Base-by-base conservation (phyloP, 805 yeast species). In the Kodamaea kaohsiungensis region DNA sequence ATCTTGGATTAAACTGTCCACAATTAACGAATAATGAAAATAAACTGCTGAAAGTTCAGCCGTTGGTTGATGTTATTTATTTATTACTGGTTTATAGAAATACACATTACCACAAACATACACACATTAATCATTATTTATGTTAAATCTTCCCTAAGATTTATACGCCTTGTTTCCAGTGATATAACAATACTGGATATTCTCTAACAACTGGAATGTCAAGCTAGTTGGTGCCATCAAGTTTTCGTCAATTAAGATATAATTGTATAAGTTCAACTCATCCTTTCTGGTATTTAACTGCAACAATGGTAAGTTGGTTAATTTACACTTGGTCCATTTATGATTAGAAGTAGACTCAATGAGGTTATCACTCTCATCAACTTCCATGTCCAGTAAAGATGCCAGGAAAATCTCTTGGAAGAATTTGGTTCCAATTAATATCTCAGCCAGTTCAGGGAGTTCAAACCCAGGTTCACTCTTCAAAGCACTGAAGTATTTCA, bases 301-400 rank as follows among this genome's bases (percentile, higher is more conserved):
- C 37, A 76, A 53, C 17, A 76, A 56, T 2, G 80, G 80, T 7
- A 76, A 53, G 13, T 63, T 56, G 0, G 78, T 73, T 52, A 74
- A 58, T 35, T 65, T 63, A 54, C 80, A 76, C 42, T 68, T 62
- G 0, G 69, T 59, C 79, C 79, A 76, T 25, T 58, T 59, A 51
- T 76, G 80, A 10, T 65, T 60, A 0, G 73, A 59, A 6, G 63
- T 61, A 1, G 79, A 74, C 27, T 46, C 59, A 1, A 61, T 62
- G 9, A 65, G 54, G n/a, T 56, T 49, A 5, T 59, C 35, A 56
- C 12, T 57, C 59, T 48, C 46, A 3, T 57, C 56, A 2, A 53
- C 53, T 19, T 61, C 65, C 10, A 59, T 57, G 43, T 55, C 59
- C 42, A 53, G 50, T 33, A 43, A 43, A 7, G 61, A 50, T 1